These are phyloP conservation scores for Coemansia furcata DNA, from an alignment of 192 early-diverging fungal species.

Conservation along the genomic window DNA sequence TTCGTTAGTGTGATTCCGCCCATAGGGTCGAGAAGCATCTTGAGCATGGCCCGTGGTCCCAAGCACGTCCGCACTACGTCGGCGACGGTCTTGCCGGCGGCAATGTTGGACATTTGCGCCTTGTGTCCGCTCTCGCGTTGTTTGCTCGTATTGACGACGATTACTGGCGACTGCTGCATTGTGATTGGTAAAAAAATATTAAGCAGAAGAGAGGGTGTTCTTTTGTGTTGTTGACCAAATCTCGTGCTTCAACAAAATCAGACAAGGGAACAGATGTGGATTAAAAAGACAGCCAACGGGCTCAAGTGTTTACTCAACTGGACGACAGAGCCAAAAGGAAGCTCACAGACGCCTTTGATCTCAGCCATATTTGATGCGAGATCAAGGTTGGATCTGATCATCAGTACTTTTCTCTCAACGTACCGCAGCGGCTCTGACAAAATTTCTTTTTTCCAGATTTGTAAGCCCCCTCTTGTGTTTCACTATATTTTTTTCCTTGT, in stretches of 20 bases:
- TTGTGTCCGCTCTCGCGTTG: conserved; percentile 95
- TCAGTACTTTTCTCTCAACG: neutral
- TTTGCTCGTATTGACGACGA: conserved; percentile 88
- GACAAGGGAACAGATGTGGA: neutral
- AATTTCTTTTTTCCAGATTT: neutral
- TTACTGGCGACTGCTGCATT: conserved; percentile 77
- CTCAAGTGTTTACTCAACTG: neutral
- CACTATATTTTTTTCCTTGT: conserved; percentile 1
- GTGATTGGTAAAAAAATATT: neutral
- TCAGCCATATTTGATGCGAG: neutral
- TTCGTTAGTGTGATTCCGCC: conserved; percentile 97
- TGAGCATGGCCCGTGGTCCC: conserved; percentile 98
- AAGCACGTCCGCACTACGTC: conserved; percentile 99
- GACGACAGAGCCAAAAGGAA: neutral
- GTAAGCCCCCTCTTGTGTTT: neutral
- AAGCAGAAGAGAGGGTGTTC: neutral
- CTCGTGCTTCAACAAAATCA: neutral
- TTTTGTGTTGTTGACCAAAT: neutral
- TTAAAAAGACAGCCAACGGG: neutral
- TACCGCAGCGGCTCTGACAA: neutral
- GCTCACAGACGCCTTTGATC: neutral
- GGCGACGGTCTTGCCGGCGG: conserved; percentile 96
- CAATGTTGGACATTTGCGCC: conserved; percentile 97
- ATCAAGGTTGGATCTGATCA: neutral
- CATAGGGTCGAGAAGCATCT: conserved; percentile 99